These are phyloP conservation scores for Canna indica DNA, from an alignment of 176 grass and related monocot genomes.

Conservation along the genomic window DNA sequence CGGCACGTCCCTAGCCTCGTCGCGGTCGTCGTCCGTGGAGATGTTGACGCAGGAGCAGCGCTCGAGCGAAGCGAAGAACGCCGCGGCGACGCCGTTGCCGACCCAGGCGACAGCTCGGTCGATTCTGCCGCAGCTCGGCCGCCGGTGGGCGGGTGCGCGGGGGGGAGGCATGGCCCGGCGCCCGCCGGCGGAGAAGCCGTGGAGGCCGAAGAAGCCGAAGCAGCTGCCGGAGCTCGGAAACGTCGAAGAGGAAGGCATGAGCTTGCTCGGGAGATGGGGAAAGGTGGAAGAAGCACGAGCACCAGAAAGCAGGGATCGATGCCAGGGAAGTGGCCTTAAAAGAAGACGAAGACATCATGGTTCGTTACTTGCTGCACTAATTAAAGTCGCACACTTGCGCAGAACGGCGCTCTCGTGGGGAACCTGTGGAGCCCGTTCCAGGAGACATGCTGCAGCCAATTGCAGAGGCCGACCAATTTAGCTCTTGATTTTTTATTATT, in stretches of 20 bases:
- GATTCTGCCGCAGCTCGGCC: background rate
- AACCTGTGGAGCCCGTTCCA: background rate
- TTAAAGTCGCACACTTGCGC: background rate
- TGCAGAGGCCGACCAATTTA: too few species aligned
- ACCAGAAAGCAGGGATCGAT: background rate
- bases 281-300: background rate
- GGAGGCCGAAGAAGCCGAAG: background rate
- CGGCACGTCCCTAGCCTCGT: conserved; percentile 4
- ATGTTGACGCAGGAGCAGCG: conserved; percentile 11
- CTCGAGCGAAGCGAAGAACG: conserved; percentile 11
- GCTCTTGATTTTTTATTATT: too few species aligned
- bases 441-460: too few species aligned
- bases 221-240: background rate
- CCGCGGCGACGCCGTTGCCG: background rate
- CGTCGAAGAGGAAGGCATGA: background rate
- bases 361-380: background rate
- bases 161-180: background rate
- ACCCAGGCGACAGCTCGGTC: background rate
- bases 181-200: background rate
- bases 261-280: background rate
- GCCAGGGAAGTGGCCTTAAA: background rate
- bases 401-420: background rate
- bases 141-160: background rate
- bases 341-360: background rate
- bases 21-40: conserved; percentile 1